Evolutionary conservation across 257 asterid genomes (phyloP).

Genomic region (Plantago ovata): DNA sequence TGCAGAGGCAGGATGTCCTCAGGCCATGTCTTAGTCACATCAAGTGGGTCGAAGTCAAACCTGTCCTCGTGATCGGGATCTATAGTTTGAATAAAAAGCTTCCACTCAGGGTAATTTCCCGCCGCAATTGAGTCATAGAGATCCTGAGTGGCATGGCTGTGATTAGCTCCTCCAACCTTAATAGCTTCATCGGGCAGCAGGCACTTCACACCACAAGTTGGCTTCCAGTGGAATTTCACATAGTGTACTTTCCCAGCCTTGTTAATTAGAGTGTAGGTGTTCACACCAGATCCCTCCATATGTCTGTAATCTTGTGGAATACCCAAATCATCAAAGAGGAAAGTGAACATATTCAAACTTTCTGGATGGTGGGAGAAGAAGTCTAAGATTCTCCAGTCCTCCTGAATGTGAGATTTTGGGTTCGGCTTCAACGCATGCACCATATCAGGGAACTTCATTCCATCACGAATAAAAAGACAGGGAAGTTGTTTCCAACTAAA

Average conservation of each 20-base stretch:
- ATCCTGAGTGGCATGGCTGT: constrained; percentile 96
- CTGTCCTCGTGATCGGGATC: constrained; percentile 86
- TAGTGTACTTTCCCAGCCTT: constrained; percentile 81
- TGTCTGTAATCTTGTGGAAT: constrained; percentile 94
- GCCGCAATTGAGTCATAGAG: constrained; percentile 87
- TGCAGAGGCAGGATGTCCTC: constrained; percentile 89
- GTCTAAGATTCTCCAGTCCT: constrained; percentile 89
- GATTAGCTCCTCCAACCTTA: constrained; percentile 84
- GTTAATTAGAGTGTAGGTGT: constrained; percentile 82
- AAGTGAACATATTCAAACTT: constrained; percentile 75
- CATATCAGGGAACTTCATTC: constrained; percentile 90
- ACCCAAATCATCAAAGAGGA: constrained; percentile 86
- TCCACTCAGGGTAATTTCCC: constrained; percentile 96
- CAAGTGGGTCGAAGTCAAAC: constrained; percentile 95
- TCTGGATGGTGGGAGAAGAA: constrained; percentile 95
- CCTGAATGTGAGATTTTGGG: constrained; percentile 94
- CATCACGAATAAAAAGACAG: constrained; percentile 87
- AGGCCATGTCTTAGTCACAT: constrained; percentile 94
- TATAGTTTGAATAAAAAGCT: constrained; percentile 78
- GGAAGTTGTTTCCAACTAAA: constrained; percentile 96
- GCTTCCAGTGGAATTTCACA: constrained; percentile 98
- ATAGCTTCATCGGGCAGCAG: constrained; percentile 76
- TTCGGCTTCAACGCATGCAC: constrained; percentile 89
- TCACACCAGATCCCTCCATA: constrained; percentile 94
- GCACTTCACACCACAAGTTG: constrained; percentile 92